Percentiles rank a stretch among this genome's conserved stretches.
phyloP scores from a whole-genome alignment of 163 green algal genomes.

The Scenedesmus sp. region DNA sequence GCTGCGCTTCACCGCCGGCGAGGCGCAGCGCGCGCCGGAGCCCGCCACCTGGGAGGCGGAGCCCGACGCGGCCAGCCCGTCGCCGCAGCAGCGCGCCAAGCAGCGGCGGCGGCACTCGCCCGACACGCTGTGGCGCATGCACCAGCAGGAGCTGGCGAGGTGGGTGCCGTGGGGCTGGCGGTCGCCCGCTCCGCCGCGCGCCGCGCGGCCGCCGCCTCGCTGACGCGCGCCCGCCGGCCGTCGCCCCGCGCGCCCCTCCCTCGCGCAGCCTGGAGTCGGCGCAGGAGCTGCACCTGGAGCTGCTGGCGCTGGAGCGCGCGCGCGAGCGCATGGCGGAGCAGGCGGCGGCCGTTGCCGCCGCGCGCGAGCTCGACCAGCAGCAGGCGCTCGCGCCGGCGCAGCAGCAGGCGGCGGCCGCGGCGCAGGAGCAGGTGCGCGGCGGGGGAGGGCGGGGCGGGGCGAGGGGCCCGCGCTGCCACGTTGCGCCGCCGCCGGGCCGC shows the following conservation, averaged over 20 bases:
- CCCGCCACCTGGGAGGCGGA: no score
- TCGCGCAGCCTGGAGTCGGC: constrained; percentile 33
- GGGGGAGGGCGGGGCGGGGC: no score
- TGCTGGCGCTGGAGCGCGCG: constrained; percentile 29
- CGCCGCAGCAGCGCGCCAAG: constrained; percentile 30
- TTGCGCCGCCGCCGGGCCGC: no score
- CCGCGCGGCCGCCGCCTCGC: neutral
- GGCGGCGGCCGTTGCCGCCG: neutral
- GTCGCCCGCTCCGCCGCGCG: no score
- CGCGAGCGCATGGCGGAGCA: constrained; percentile 19
- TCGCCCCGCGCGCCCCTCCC: no score
- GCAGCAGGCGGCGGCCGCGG: neutral
- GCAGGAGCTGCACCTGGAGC: constrained; percentile 33
- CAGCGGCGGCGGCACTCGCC: constrained; percentile 14
- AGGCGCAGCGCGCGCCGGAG: no score
- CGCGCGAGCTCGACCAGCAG: constrained; percentile 38
- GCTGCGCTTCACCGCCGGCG: neutral
- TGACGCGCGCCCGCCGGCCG: no score
- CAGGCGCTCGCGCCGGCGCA: constrained; percentile 23
- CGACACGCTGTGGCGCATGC: constrained; percentile 26
- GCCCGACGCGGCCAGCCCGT: neutral
- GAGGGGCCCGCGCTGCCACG: no score
- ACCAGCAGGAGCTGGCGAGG: constrained; percentile 12
- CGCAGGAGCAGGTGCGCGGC: neutral
- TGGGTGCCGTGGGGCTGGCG: neutral